A percentile compares a stretch with the other conserved stretches of the same genome.
phyloP scores from a whole-genome alignment of 208 protist genomes.

The Histomonas meleagridis region DNA sequence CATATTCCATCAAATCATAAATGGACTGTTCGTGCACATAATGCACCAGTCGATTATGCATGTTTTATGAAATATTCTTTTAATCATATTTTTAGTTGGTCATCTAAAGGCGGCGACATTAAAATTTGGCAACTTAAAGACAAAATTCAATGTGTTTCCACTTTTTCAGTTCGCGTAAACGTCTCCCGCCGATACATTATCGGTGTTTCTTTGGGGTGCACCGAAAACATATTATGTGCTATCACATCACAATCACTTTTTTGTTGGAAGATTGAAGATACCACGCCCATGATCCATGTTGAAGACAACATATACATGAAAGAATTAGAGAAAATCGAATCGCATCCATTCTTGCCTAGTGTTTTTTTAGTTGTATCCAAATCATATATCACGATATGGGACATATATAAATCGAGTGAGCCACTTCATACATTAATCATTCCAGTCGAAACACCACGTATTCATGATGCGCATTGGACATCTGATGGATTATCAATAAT shows the following conservation, averaged over 20 bases:
- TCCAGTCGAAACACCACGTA: constrained; percentile 21
- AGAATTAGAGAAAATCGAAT: background rate
- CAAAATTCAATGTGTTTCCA: background rate
- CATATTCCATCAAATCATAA: background rate
- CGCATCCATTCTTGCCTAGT: background rate
- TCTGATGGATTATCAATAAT: background rate
- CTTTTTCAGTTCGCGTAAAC: background rate
- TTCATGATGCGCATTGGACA: background rate
- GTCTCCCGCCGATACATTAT: background rate
- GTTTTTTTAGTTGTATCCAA: background rate
- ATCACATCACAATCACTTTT: background rate
- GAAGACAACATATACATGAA: background rate
- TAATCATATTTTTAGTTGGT: background rate
- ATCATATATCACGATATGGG: background rate
- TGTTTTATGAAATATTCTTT: background rate
- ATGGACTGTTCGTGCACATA: background rate
- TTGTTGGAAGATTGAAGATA: background rate
- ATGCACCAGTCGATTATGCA: background rate
- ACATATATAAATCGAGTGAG: background rate
- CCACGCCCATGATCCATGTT: background rate
- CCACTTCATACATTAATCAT: background rate
- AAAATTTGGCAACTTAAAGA: background rate
- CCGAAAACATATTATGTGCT: background rate
- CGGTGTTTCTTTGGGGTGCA: background rate
- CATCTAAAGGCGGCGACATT: background rate